Evolutionary conservation across 768 basidiomycete genomes (phyloP), one percentile per base, ranked within the genome.

Genomic region (Mycena filopes): DNA sequence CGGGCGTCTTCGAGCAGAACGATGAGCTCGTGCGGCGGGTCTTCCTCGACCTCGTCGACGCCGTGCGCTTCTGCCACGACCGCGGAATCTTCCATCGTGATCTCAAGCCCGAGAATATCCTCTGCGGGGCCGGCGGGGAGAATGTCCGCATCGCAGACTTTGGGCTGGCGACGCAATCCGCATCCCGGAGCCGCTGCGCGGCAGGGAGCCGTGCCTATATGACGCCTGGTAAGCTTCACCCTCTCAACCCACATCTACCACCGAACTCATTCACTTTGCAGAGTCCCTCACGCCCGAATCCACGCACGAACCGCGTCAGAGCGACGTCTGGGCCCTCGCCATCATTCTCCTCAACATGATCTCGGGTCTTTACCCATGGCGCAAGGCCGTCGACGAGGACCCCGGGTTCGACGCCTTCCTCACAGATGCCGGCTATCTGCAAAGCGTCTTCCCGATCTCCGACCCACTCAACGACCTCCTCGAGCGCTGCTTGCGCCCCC

Each of bases 331-430:
- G 83, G 73, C 83, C 0, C 65, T 83, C 23, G 82, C 82, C 26
- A 78, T 90, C 63, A 84, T 90, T 63, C 80, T 90, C 53, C 73
- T 88, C 68, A 89, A 87, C 73, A 79, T 90, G 60, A 81, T 86
- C 45, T 84, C 83, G 42, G 84, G 83, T 1, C 80, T 82, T 29
- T 83, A 81, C 58, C 85, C 85, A 12, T 89, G 88, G 88, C 75
- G 77, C 40, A 77, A 80, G 49, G 86, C 87, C 2, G 76, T 76
- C 77, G 81, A 73, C 74, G 79, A 62, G 15, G 86, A 88, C 77
- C 77, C 79, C 53, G 81, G 79, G 28, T 89, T 84, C 78, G 67
- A 75, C 25, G 77, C 77, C n/a, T 89, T 80, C 78, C 73, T 86
- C 53, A 74, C 78, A 63, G 75, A 86, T 68, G 77, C 76, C 18